Percentiles rank a stretch among this genome's conserved stretches.
Evolutionary conservation across 2,329 filamentous ascomycete species (phyloP).

Genomic region (Colletotrichum tamarilloi): DNA sequence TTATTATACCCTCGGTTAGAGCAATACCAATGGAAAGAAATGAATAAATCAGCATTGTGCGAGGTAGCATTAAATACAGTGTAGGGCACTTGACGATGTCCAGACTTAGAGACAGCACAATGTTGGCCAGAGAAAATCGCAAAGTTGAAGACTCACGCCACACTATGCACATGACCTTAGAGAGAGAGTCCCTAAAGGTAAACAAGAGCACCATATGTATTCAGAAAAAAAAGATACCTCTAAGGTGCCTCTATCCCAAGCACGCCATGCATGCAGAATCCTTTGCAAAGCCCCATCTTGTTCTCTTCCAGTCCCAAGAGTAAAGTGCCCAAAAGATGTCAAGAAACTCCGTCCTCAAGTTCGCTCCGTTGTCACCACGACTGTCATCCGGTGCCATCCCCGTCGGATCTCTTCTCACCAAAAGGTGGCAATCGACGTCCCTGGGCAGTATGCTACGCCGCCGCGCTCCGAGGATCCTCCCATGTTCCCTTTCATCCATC

Average conservation of each 20-base stretch:
- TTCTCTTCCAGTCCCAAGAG: background rate
- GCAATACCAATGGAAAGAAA: too few species aligned
- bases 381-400: background rate
- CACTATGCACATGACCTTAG: background rate
- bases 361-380: background rate
- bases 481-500: background rate
- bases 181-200: background rate
- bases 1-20: too few species aligned
- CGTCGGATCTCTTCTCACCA: background rate
- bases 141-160: background rate
- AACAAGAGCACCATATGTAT: background rate
- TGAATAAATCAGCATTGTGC: too few species aligned
- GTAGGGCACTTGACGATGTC: too few species aligned
- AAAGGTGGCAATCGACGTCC: background rate
- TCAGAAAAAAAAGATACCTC: background rate
- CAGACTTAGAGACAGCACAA: too few species aligned
- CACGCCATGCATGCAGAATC: background rate
- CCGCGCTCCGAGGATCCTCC: too few species aligned
- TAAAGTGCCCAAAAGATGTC: background rate
- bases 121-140: too few species aligned
- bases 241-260: background rate
- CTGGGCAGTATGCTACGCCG: background rate
- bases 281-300: background rate
- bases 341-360: background rate
- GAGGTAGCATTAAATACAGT: too few species aligned